Percentiles rank a stretch among this genome's conserved stretches.
These are phyloP conservation scores for Aspergillus sp. DNA, from an alignment of 2,329 filamentous ascomycete species.

Conservation along the genomic window DNA sequence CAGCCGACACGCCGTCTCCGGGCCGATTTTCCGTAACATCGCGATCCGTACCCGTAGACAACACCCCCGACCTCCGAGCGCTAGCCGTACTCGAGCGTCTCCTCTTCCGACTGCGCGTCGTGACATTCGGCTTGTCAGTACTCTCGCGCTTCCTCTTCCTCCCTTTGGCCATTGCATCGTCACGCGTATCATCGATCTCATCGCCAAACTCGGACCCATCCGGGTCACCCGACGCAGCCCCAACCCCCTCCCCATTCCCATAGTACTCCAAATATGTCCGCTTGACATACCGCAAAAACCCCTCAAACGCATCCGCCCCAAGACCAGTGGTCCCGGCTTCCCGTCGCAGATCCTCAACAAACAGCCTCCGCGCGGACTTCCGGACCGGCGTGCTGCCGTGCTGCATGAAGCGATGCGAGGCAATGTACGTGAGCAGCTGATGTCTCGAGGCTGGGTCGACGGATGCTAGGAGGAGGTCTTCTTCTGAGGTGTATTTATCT, in stretches of 20 bases:
- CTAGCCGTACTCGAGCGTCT: background rate
- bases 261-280: conserved; percentile 12
- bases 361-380: conserved; percentile 11
- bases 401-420: conserved; percentile 11
- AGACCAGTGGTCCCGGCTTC: conserved; percentile 11
- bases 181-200: conserved; percentile 12
- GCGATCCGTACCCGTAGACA: background rate
- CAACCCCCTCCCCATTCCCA: background rate
- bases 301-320: conserved; percentile 4
- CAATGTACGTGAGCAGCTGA: conserved; percentile 10
- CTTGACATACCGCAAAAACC: conserved; percentile 14
- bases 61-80: background rate
- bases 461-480: conserved; percentile 9
- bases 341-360: conserved; percentile 10
- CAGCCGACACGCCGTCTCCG: background rate
- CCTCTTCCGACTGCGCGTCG: conserved; percentile 2
- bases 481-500: conserved; percentile 2
- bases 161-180: background rate
- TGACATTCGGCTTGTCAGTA: conserved; percentile 1
- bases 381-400: conserved; percentile 8
- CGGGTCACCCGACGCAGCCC: background rate
- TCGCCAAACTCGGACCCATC: conserved; percentile 12
- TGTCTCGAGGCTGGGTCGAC: conserved; percentile 4
- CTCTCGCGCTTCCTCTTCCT: conserved; percentile 5
- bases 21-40: background rate